A percentile compares a stretch with the other conserved stretches of the same genome.
Conservation (phyloP, 768 basidiomycete genomes). For the Amanita muscaria region DNA sequence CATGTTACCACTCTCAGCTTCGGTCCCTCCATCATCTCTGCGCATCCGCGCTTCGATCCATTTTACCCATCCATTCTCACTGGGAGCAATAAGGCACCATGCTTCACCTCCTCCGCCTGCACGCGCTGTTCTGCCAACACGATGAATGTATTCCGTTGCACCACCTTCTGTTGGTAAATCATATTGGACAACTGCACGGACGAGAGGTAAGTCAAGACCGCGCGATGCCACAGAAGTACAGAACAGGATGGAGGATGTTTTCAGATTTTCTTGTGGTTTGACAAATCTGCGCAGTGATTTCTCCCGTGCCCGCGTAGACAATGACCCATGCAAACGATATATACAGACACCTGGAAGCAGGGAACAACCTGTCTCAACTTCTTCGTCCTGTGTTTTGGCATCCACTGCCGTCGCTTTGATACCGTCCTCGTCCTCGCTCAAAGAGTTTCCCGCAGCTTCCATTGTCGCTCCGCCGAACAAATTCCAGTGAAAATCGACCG, state of each 20-base stretch:
- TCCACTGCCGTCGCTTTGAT: constrained; percentile 15
- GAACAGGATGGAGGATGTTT: constrained; percentile 63
- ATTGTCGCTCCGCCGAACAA: constrained; percentile 68
- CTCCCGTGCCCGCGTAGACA: constrained; percentile 72
- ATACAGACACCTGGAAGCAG: constrained; percentile 77
- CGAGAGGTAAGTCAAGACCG: constrained; percentile 91
- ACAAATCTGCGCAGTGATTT: constrained; percentile 82
- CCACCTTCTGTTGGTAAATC: constrained; percentile 98
- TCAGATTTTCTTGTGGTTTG: constrained; percentile 22
- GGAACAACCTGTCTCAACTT: constrained; percentile 56
- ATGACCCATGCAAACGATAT: constrained; percentile 88
- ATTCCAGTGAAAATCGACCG: constrained; percentile 95
- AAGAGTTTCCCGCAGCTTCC: constrained; percentile 29
- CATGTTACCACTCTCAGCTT: constrained; percentile 25
- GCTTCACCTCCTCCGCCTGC: constrained; percentile 94
- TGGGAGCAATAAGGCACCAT: constrained; percentile 86
- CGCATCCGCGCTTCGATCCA: constrained; percentile 86
- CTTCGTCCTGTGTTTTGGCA: constrained; percentile 21
- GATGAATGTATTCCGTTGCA: constrained; percentile 91
- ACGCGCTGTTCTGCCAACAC: constrained; percentile 94
- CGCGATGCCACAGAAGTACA: constrained; percentile 99
- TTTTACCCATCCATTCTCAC: constrained; percentile 81
- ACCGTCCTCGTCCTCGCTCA: constrained; percentile 19
- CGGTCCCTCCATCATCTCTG: constrained; percentile 25
- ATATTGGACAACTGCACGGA: constrained; percentile 90